These are phyloP conservation scores for Phytophthora ohioensis DNA, from an alignment of 352 stramenopile species.

Conservation along the genomic window DNA sequence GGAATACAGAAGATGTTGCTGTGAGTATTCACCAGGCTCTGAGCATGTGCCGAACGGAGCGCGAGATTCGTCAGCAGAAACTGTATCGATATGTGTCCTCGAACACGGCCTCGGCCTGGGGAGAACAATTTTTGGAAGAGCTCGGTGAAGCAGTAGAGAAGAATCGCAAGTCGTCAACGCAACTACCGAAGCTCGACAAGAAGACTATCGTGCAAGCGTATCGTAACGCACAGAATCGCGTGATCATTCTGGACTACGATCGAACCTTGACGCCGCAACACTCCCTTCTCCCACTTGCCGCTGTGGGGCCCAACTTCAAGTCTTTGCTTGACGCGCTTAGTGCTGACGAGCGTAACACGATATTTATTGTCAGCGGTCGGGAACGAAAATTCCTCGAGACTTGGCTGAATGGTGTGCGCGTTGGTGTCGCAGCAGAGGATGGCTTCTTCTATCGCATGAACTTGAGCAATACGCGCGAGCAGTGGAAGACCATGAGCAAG, in stretches of 20 bases:
- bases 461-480: constrained; percentile 68
- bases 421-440: constrained; percentile 80
- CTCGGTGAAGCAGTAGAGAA: constrained; percentile 69
- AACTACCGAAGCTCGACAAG: constrained; percentile 70
- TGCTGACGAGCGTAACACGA: constrained; percentile 72
- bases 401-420: constrained; percentile 80
- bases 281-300: constrained; percentile 80
- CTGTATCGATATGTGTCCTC: constrained; percentile 90
- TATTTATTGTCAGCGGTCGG: constrained; percentile 80
- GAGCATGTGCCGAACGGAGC: constrained; percentile 83
- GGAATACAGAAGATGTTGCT: constrained; percentile 89
- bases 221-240: constrained; percentile 69
- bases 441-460: constrained; percentile 88
- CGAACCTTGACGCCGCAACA: constrained; percentile 83
- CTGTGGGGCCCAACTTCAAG: constrained; percentile 83
- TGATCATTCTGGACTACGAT: constrained; percentile 92
- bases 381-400: constrained; percentile 92
- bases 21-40: constrained; percentile 85
- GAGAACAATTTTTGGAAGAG: constrained; percentile 82
- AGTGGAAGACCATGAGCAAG: constrained; percentile 89
- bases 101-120: constrained; percentile 88
- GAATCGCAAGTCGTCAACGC: constrained; percentile 56
- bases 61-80: constrained; percentile 91
- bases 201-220: constrained; percentile 74
- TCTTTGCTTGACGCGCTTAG: constrained; percentile 74